Evolutionary conservation across 495 filamentous ascomycete species (phyloP).

Genomic region (Parathielavia appendiculata): DNA sequence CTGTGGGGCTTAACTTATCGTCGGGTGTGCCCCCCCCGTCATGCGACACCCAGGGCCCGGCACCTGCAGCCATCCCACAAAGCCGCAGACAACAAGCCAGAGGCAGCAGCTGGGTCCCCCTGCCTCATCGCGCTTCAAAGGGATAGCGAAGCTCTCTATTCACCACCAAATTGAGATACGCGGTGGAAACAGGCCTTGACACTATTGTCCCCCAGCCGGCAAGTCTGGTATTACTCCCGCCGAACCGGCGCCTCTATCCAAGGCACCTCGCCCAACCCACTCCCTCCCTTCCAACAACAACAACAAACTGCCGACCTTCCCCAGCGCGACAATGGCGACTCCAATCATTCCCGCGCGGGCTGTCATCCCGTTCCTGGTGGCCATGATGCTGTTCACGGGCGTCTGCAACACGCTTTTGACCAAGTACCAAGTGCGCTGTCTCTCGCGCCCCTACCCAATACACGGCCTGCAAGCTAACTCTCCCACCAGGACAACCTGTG

Average conservation of each 20-base stretch:
- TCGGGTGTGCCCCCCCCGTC: background rate
- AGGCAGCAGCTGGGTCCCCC: conserved; percentile 2
- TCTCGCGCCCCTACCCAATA: background rate
- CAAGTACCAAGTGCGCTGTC: conserved; percentile 73
- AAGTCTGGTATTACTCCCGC: conserved; percentile 2
- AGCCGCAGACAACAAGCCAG: background rate
- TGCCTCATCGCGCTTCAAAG: conserved; percentile 4
- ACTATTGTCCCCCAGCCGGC: background rate
- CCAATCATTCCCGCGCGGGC: conserved; percentile 44
- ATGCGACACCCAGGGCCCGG: background rate
- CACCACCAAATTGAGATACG: background rate
- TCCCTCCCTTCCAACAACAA: background rate
- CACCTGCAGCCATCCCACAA: conserved; percentile 3
- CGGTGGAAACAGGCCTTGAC: background rate
- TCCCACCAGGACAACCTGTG: conserved; percentile 82
- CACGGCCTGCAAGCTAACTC: background rate
- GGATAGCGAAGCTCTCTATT: conserved; percentile 9
- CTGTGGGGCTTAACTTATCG: background rate
- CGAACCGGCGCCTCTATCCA: conserved; percentile 15
- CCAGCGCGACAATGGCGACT: conserved; percentile 32
- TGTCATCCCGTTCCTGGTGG: conserved; percentile 74
- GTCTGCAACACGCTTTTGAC: conserved; percentile 96
- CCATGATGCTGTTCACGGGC: conserved; percentile 83
- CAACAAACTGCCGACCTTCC: background rate
- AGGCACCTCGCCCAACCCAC: background rate